Evolutionary conservation across 2,329 filamentous ascomycete genomes (phyloP).

Genomic region (Verticillium dahliae): DNA sequence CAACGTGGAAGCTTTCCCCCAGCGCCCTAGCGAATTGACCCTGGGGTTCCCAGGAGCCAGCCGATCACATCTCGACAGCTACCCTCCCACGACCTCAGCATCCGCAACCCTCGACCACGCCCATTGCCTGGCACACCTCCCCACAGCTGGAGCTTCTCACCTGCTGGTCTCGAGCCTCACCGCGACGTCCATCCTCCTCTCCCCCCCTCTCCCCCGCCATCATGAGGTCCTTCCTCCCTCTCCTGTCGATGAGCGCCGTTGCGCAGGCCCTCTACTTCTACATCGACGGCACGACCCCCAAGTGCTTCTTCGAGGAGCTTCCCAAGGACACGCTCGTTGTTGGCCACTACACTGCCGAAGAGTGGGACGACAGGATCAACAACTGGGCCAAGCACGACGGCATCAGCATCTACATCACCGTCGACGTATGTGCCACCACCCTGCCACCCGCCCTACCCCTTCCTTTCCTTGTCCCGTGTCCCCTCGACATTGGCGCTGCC

Average conservation of each 20-base stretch:
- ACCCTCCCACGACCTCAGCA: slow-evolving; percentile 2
- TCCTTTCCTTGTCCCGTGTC: not conserved
- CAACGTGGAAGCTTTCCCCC: slow-evolving; percentile 49
- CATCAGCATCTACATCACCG: slow-evolving; percentile 81
- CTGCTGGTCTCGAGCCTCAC: not conserved
- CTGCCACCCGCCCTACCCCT: not conserved
- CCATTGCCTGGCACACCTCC: slow-evolving; percentile 3
- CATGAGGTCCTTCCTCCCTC: slow-evolving; percentile 57
- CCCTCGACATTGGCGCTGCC: too few species aligned
- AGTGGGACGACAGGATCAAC: slow-evolving; percentile 66
- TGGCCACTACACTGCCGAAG: slow-evolving; percentile 82
- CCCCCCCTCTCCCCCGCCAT: slow-evolving; percentile 11
- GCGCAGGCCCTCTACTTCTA: slow-evolving; percentile 91
- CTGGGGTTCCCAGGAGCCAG: slow-evolving; percentile 7
- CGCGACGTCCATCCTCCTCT: not conserved
- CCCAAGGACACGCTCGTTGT: slow-evolving; percentile 96
- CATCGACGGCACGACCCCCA: slow-evolving; percentile 76
- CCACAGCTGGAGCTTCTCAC: not conserved
- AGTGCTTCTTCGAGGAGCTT: slow-evolving; percentile 98
- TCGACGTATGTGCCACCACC: slow-evolving; percentile 54
- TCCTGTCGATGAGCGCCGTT: slow-evolving; percentile 58
- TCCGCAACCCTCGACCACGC: slow-evolving; percentile 6
- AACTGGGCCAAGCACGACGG: slow-evolving; percentile 67
- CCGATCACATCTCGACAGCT: slow-evolving; percentile 4
- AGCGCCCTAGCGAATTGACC: slow-evolving; percentile 9